These are phyloP conservation scores for Silene latifolia DNA, from an alignment of 148 eudicot species.

Conservation along the genomic window DNA sequence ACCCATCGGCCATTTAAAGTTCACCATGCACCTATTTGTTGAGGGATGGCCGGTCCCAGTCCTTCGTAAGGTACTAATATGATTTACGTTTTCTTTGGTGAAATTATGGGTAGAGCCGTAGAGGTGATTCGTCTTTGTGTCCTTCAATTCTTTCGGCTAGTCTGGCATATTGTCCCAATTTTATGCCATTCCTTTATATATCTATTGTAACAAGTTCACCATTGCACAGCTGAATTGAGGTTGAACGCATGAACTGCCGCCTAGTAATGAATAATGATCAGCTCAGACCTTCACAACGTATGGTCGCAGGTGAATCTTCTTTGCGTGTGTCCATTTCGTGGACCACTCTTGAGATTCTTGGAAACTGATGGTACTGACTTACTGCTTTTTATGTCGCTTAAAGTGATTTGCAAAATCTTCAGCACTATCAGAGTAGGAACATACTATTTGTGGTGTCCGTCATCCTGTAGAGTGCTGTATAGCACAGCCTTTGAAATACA, in stretches of 20 bases:
- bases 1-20: background rate
- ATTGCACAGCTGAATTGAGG: slow-evolving; percentile 36
- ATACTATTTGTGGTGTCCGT: too few species aligned
- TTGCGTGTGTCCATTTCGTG: background rate
- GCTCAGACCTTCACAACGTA: background rate
- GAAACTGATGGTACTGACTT: too few species aligned
- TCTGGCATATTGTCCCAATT: slow-evolving; percentile 10
- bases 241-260: slow-evolving; percentile 35
- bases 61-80: background rate
- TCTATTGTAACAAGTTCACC: slow-evolving; percentile 53
- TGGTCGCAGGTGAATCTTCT: too few species aligned
- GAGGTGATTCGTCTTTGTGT: background rate
- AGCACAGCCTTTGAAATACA: too few species aligned
- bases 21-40: background rate
- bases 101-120: background rate
- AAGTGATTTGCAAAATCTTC: too few species aligned
- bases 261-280: slow-evolving; percentile 25
- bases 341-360: background rate
- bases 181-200: too few species aligned
- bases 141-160: background rate
- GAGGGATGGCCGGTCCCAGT: background rate
- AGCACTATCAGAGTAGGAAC: too few species aligned
- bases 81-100: background rate
- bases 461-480: too few species aligned
- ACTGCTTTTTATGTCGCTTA: too few species aligned